A percentile compares a stretch with the other conserved stretches of the same genome.
Conservation (phyloP, 1,284 basidiomycete species). For the Fomes fomentarius region DNA sequence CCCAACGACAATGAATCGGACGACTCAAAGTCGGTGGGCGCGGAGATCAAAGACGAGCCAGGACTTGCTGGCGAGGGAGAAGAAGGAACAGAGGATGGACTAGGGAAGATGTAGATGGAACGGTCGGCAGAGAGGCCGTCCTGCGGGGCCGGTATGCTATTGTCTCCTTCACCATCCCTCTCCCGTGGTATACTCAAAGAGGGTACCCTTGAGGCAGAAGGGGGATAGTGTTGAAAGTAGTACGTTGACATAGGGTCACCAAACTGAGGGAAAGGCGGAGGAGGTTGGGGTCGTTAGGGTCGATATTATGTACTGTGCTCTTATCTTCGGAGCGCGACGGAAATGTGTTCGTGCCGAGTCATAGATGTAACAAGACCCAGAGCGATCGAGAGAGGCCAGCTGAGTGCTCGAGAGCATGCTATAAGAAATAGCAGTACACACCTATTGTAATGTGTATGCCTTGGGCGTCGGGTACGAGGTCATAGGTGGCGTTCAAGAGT, state of each 20-base stretch:
- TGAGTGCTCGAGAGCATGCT: constrained; percentile 5
- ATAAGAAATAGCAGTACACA: constrained; percentile 4
- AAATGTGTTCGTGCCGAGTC: neutral
- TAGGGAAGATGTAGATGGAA: constrained; percentile 42
- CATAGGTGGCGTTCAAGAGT: no score
- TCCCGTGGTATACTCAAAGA: neutral
- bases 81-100: constrained; percentile 31
- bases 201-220: neutral
- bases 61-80: constrained; percentile 32
- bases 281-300: no score
- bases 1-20: constrained; percentile 12
- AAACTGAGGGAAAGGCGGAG: neutral
- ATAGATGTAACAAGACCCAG: neutral
- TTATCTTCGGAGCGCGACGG: constrained; percentile 3
- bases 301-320: neutral
- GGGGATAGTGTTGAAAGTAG: constrained; percentile 20
- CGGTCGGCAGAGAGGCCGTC: constrained; percentile 25
- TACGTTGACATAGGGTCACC: constrained; percentile 28
- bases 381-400: neutral
- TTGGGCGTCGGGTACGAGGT: neutral
- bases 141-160: neutral
- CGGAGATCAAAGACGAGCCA: constrained; percentile 31
- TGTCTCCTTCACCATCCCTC: neutral
- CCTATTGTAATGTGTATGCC: constrained; percentile 1
- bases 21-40: constrained; percentile 26